These are phyloP conservation scores for Neurospora crassa DNA, from an alignment of 2,329 filamentous ascomycete species.

Conservation along the genomic window DNA sequence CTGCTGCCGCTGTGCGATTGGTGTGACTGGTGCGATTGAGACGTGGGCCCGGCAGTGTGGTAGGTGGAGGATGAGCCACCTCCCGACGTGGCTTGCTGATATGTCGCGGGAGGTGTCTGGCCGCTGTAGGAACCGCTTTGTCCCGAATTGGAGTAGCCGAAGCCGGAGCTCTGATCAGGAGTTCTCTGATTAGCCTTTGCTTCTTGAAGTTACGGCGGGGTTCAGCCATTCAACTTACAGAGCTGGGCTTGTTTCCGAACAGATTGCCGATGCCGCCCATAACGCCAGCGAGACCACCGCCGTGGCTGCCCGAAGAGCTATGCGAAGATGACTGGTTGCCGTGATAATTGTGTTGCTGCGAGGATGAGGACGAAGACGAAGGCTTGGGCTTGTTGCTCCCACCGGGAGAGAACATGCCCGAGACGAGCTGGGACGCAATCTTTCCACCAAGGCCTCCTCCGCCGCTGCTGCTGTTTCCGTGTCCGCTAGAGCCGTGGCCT, in stretches of 20 bases:
- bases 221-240: slow-evolving; percentile 23
- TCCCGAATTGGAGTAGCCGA: slow-evolving; percentile 51
- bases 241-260: slow-evolving; percentile 39
- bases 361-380: slow-evolving; percentile 2
- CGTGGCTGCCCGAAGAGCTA: slow-evolving; percentile 29
- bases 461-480: slow-evolving; percentile 15
- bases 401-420: slow-evolving; percentile 41
- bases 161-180: slow-evolving; percentile 39
- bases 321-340: slow-evolving; percentile 33
- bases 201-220: slow-evolving; percentile 9
- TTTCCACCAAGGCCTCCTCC: slow-evolving; percentile 34
- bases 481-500: slow-evolving; percentile 16
- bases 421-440: slow-evolving; percentile 47
- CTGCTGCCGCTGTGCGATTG: slow-evolving; percentile 13
- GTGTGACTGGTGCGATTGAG: slow-evolving; percentile 19
- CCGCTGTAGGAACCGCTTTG: slow-evolving; percentile 46
- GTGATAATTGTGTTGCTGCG: slow-evolving; percentile 38
- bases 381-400: slow-evolving; percentile 31
- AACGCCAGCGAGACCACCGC: slow-evolving; percentile 42
- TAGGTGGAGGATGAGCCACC: slow-evolving; percentile 17
- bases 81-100: slow-evolving; percentile 32
- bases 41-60: slow-evolving; percentile 15
- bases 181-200: neutral
- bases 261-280: slow-evolving; percentile 45
- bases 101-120: slow-evolving; percentile 52